Evolutionary conservation across 352 stramenopile genomes (phyloP).

Genomic region (Nothophytophthora sp.): DNA sequence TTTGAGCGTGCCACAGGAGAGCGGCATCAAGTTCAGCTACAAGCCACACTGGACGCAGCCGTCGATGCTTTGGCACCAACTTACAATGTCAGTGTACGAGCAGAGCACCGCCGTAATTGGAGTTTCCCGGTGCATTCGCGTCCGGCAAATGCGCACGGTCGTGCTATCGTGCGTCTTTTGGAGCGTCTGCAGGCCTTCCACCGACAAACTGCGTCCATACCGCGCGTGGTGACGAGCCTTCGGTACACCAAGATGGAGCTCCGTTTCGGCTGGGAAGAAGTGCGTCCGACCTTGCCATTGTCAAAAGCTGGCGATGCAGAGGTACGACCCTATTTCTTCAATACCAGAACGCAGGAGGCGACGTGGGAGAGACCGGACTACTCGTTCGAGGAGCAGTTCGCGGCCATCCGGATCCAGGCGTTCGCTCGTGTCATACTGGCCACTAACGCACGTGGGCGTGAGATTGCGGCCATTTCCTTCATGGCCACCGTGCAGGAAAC

Average conservation of each 20-base stretch:
- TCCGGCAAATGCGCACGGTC: slow-evolving; percentile 50
- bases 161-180: slow-evolving; percentile 49
- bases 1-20: background rate
- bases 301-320: background rate
- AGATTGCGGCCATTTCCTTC: slow-evolving; percentile 47
- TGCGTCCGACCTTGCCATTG: slow-evolving; percentile 10
- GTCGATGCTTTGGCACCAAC: slow-evolving; percentile 16
- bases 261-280: slow-evolving; percentile 70
- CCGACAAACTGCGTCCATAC: slow-evolving; percentile 17
- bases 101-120: slow-evolving; percentile 49
- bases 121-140: slow-evolving; percentile 52
- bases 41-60: slow-evolving; percentile 13
- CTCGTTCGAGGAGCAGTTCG: slow-evolving; percentile 66
- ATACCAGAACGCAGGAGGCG: slow-evolving; percentile 37
- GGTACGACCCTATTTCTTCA: slow-evolving; percentile 47
- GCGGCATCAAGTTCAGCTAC: slow-evolving; percentile 4
- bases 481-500: slow-evolving; percentile 35
- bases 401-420: slow-evolving; percentile 66
- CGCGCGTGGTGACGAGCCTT: slow-evolving; percentile 22
- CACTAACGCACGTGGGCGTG: slow-evolving; percentile 14
- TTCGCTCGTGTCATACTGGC: slow-evolving; percentile 51
- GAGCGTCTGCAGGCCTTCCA: slow-evolving; percentile 31
- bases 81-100: slow-evolving; percentile 61
- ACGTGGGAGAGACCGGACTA: slow-evolving; percentile 66
- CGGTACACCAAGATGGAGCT: slow-evolving; percentile 52